These are phyloP conservation scores for Cordyceps javanica DNA, from an alignment of 2,329 filamentous ascomycete species.

Conservation along the genomic window DNA sequence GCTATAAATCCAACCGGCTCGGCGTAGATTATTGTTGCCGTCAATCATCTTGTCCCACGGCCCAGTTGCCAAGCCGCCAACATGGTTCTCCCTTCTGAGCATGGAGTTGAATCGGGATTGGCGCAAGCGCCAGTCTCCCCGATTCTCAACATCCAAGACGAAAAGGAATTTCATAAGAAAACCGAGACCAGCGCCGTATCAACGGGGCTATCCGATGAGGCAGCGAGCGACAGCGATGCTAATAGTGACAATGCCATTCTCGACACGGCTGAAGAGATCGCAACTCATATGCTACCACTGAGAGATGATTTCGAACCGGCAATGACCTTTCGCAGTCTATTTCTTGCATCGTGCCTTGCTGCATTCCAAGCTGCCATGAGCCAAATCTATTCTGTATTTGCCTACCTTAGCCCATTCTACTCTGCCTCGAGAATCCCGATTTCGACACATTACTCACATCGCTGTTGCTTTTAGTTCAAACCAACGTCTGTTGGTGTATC, in stretches of 20 bases:
- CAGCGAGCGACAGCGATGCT: background rate
- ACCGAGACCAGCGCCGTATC: background rate
- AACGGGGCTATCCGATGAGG: background rate
- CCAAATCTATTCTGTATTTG: constrained; percentile 46
- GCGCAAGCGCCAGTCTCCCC: no score
- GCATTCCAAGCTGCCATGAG: constrained; percentile 50
- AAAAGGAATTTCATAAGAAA: background rate
- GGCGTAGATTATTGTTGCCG: no score
- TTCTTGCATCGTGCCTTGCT: constrained; percentile 43
- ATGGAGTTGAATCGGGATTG: no score
- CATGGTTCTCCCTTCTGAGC: no score
- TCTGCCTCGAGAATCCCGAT: background rate
- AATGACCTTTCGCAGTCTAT: constrained; percentile 46
- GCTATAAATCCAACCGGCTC: no score
- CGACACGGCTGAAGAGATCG: constrained; percentile 44
- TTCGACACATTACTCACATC: no score
- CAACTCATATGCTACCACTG: constrained; percentile 41
- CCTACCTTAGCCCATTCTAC: background rate
- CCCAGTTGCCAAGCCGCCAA: no score
- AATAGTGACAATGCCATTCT: constrained; percentile 31
- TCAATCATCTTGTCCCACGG: no score
- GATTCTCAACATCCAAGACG: background rate
- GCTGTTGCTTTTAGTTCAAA: no score
- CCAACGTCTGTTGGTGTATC: constrained; percentile 41
- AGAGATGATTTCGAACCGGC: constrained; percentile 47